phyloP scores from a whole-genome alignment of 305 asterid species.

The Fraxinus paxiana region DNA sequence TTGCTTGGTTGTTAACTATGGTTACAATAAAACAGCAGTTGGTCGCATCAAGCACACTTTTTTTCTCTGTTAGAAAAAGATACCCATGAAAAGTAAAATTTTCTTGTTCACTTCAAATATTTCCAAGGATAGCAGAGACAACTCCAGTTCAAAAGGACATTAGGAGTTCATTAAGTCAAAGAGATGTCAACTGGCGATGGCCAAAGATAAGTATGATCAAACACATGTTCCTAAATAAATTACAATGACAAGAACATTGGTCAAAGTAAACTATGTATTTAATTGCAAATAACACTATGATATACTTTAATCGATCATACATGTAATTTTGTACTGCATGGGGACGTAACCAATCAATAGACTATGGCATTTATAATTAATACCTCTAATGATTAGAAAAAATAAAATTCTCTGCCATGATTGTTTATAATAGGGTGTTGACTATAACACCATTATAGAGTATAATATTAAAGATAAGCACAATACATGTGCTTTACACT shows the following conservation, averaged over 20 bases:
- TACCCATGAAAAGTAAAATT: not conserved
- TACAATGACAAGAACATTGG: not conserved
- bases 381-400: not conserved
- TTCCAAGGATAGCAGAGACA: not conserved
- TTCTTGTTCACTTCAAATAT: not conserved
- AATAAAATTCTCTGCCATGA: not conserved
- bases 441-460: not conserved
- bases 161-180: not conserved
- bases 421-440: not conserved
- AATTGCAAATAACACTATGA: not conserved
- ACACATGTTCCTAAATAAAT: not conserved
- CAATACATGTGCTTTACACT: not conserved
- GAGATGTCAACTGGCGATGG: not conserved
- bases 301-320: not conserved
- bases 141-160: not conserved
- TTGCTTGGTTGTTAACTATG: not conserved
- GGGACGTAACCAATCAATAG: not conserved
- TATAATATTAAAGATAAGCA: conserved; percentile 5
- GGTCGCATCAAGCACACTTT: not conserved
- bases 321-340: not conserved
- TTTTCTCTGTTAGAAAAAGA: not conserved
- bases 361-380: not conserved
- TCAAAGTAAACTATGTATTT: not conserved
- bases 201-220: not conserved
- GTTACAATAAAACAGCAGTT: not conserved